A percentile compares a stretch with the other conserved stretches of the same genome.
Conservation (phyloP, 2,329 filamentous ascomycete species). For the Aspergillus neoniger region DNA sequence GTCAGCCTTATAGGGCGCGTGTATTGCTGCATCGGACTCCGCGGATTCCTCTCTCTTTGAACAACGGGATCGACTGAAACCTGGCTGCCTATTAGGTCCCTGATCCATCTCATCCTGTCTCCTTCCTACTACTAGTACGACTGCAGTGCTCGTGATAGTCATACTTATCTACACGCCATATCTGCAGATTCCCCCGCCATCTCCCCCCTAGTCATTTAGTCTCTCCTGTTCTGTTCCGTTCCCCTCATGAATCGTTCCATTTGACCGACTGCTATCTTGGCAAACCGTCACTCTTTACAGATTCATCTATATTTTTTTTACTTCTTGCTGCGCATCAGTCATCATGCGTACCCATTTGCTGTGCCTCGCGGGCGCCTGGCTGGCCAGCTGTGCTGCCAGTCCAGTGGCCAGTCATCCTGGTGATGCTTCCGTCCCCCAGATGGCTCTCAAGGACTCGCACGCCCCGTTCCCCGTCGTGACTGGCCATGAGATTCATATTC, state of each 20-base stretch:
- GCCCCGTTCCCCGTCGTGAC: neutral
- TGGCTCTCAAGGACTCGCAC: neutral
- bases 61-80: neutral
- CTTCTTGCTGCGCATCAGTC: neutral
- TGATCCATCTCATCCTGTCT: neutral
- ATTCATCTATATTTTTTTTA: neutral
- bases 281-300: neutral
- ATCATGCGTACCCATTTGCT: neutral
- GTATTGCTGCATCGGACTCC: neutral
- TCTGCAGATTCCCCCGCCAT: no score
- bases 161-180: no score
- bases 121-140: neutral
- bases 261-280: no score
- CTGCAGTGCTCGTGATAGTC: no score
- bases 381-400: neutral
- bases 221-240: no score
- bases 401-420: neutral
- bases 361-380: neutral
- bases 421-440: neutral
- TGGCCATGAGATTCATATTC: constrained; percentile 8
- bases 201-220: no score
- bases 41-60: neutral
- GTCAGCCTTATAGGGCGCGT: neutral
- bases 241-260: no score
- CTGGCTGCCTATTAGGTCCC: neutral